phyloP scores from a whole-genome alignment of 1,139 yeast genomes.

The Candida sojae region DNA sequence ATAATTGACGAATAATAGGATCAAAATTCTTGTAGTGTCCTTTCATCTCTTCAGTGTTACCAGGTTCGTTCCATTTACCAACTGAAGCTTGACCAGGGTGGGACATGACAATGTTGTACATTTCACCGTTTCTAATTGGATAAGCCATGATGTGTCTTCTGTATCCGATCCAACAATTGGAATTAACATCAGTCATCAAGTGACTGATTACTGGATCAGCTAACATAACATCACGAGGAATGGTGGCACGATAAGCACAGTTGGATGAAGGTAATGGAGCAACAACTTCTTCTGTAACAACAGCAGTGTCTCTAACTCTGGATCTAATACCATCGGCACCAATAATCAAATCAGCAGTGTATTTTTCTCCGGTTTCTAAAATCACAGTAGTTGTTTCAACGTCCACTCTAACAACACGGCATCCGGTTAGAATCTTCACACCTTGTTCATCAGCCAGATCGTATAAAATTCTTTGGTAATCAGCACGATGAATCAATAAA shows the following conservation, averaged over 20 bases:
- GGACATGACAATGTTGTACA: conserved; percentile 18
- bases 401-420: conserved; percentile 24
- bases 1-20: conserved; percentile 23
- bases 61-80: conserved; percentile 19
- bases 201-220: conserved; percentile 24
- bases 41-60: conserved; percentile 23
- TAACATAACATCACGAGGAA: conserved; percentile 19
- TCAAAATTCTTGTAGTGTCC: conserved; percentile 29
- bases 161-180: conserved; percentile 37
- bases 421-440: conserved; percentile 19
- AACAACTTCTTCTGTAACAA: conserved; percentile 16
- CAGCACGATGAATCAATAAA: conserved; percentile 31
- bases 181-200: conserved; percentile 25
- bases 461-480: conserved; percentile 25
- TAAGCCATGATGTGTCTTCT: conserved; percentile 31
- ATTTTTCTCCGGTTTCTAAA: conserved; percentile 21
- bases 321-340: conserved; percentile 43
- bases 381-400: conserved; percentile 21
- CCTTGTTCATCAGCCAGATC: conserved; percentile 25
- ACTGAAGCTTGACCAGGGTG: conserved; percentile 22
- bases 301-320: conserved; percentile 16
- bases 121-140: conserved; percentile 22
- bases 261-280: conserved; percentile 18
- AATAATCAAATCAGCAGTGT: conserved; percentile 31
- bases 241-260: conserved; percentile 20